phyloP scores from a whole-genome alignment of 2,329 filamentous ascomycete genomes.

The Leptographium flavum region DNA sequence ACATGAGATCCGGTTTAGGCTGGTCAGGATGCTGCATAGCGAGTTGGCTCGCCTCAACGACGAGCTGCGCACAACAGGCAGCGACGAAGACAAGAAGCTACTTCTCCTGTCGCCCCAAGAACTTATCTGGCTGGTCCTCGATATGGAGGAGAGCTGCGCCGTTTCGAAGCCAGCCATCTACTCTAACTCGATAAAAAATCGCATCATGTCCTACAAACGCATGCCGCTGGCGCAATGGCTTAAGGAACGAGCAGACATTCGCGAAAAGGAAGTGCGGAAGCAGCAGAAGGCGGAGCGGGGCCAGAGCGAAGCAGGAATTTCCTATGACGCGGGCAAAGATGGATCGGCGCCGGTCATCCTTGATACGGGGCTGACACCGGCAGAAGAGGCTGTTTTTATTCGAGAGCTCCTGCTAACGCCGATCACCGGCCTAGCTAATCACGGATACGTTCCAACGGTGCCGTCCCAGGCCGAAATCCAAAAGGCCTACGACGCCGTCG shows the following conservation, averaged over 20 bases:
- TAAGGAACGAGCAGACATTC: slow-evolving; percentile 29
- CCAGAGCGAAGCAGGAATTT: neutral
- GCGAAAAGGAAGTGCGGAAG: slow-evolving; percentile 16
- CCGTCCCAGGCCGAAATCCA: slow-evolving; percentile 55
- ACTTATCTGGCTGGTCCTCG: slow-evolving; percentile 53
- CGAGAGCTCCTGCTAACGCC: slow-evolving; percentile 44
- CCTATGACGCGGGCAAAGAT: neutral
- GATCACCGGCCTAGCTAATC: slow-evolving; percentile 44
- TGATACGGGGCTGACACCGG: slow-evolving; percentile 51
- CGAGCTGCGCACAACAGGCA: slow-evolving; percentile 38
- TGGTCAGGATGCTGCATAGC: slow-evolving; percentile 49
- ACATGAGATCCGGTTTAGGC: slow-evolving; percentile 39
- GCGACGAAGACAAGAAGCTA: slow-evolving; percentile 31
- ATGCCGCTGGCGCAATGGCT: slow-evolving; percentile 64
- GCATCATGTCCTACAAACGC: slow-evolving; percentile 60
- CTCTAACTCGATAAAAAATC: slow-evolving; percentile 68
- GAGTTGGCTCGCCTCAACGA: slow-evolving; percentile 55
- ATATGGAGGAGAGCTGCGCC: slow-evolving; percentile 67
- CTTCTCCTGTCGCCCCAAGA: slow-evolving; percentile 49
- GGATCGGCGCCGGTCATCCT: slow-evolving; percentile 21
- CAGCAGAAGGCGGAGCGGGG: neutral
- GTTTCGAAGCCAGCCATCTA: slow-evolving; percentile 58
- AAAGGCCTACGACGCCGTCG: slow-evolving; percentile 48
- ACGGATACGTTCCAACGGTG: slow-evolving; percentile 60
- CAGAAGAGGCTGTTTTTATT: slow-evolving; percentile 56